Evolutionary conservation across 148 eudicot species (phyloP), one percentile per base, ranked within the genome.

Genomic region (Silene uniflora): DNA sequence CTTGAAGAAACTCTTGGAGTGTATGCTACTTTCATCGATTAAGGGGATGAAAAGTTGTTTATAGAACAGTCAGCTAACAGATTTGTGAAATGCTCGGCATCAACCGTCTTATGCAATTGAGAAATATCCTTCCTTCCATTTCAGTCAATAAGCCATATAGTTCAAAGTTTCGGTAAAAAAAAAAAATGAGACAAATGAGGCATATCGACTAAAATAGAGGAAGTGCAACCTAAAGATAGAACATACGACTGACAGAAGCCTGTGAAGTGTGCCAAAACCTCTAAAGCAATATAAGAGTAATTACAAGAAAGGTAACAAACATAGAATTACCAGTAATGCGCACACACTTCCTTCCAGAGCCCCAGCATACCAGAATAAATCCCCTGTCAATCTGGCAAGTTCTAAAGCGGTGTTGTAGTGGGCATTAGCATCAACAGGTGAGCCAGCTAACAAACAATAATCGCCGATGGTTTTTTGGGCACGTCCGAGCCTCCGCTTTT

Each of bases 321-420:
- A 58, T 29, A 75, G 58, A 71, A 90, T 82, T 88, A 95, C 98
- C 96, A 92, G 77, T 77, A 92, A 82, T 58, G 98, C 97, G 81
- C 98, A 95, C 63, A 95, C 97, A 60, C 97, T 91, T 78, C 97
- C 98, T 81, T 95, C 98, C 78, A 92, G 66, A n/a, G 98, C 97
- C 78, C 98, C 98, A 39, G 98, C 98, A 86, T 89, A 87, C 98
- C 98, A 95, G 79, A 92, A 92, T 70, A 84, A 92, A 78, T 95
- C 98, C 76, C 89, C 92, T 10, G 97, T 95, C 86, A 92, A 82
- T 83, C 98, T 84, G n/a, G 97, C 87, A 83, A 95, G 96, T 80
- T 95, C 98, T 75, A 95, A 67, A 46, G 96, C 92, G 54, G 97
- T 95, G 73, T 90, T 86, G 83, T 90, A 92, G 81, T 95, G 98